Evolutionary conservation across 2,329 filamentous ascomycete genomes (phyloP).

Genomic region (Ascochyta clinopodiicola): DNA sequence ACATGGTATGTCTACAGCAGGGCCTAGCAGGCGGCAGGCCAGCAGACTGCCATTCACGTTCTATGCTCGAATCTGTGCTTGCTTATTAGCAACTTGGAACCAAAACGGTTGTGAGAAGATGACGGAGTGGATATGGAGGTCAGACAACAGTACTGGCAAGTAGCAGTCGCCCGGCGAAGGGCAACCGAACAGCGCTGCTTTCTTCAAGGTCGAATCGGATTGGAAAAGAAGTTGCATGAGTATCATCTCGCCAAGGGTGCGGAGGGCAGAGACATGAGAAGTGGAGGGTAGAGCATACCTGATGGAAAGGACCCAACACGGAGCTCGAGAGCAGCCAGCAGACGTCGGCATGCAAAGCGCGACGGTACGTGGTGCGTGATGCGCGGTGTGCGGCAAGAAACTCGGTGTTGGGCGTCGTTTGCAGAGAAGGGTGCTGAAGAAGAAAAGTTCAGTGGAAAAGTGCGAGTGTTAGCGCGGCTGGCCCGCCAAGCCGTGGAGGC

Average conservation of each 20-base stretch:
- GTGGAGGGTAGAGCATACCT: conserved; percentile 26
- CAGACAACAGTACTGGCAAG: conserved; percentile 92
- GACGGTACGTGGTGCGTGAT: neutral
- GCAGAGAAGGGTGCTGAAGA: conserved; percentile 11
- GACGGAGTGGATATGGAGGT: conserved; percentile 47
- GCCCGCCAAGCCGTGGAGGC: conserved; percentile 4
- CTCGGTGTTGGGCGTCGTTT: conserved; percentile 16
- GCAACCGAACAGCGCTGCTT: conserved; percentile 69
- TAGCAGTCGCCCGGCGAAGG: conserved; percentile 74
- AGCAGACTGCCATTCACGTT: neutral
- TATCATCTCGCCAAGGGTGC: conserved; percentile 71
- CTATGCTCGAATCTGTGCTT: neutral
- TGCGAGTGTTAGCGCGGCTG: conserved; percentile 23
- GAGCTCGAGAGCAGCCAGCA: neutral
- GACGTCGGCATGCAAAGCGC: conserved; percentile 8
- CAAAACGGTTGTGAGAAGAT: neutral
- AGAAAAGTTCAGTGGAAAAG: conserved; percentile 28
- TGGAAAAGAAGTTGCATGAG: conserved; percentile 82
- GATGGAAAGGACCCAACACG: conserved; percentile 3
- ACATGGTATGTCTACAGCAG: neutral
- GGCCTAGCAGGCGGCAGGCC: neutral
- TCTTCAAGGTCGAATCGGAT: conserved; percentile 89
- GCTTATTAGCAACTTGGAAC: neutral
- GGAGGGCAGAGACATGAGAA: conserved; percentile 16
- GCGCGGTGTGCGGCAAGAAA: neutral